Percentiles rank a stretch among this genome's conserved stretches.
phyloP scores from a whole-genome alignment of 169 alveolate genomes.

The Plasmodium ovale region DNA sequence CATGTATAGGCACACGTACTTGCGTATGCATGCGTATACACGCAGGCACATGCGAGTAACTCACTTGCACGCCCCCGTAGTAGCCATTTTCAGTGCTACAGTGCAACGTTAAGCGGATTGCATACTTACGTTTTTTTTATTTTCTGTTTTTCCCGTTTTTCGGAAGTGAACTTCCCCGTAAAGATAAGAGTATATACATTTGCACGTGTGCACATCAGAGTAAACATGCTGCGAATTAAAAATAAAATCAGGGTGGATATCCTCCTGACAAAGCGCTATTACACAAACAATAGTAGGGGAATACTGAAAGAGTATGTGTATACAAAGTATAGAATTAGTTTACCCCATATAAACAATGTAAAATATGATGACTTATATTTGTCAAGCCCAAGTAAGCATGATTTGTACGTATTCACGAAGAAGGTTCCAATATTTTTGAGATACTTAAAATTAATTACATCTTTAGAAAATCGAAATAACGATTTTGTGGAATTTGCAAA shows the following conservation, averaged over 20 bases:
- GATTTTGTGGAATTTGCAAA: conserved; percentile 88
- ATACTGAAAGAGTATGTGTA: conserved; percentile 79
- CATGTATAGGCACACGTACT: background rate
- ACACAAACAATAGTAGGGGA: conserved; percentile 78
- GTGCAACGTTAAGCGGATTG: too few species aligned
- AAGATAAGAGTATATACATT: too few species aligned
- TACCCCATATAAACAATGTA: conserved; percentile 89
- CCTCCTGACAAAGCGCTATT: conserved; percentile 15
- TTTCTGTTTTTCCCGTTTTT: too few species aligned
- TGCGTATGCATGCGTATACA: background rate
- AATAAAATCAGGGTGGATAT: background rate
- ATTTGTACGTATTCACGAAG: conserved; percentile 86
- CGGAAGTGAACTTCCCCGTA: too few species aligned
- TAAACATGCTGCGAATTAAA: conserved; percentile 6
- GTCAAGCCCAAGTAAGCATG: conserved; percentile 87
- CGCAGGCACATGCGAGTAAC: too few species aligned
- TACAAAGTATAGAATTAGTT: conserved; percentile 89
- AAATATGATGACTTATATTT: conserved; percentile 88
- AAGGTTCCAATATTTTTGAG: conserved; percentile 88
- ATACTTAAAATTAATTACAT: conserved; percentile 87
- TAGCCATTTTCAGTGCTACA: too few species aligned
- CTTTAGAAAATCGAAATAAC: conserved; percentile 85
- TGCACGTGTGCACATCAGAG: too few species aligned
- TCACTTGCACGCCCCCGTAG: too few species aligned
- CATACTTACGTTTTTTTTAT: too few species aligned